Conservation (phyloP, 345 rosid species). For the Abelmoschus esculentus region DNA sequence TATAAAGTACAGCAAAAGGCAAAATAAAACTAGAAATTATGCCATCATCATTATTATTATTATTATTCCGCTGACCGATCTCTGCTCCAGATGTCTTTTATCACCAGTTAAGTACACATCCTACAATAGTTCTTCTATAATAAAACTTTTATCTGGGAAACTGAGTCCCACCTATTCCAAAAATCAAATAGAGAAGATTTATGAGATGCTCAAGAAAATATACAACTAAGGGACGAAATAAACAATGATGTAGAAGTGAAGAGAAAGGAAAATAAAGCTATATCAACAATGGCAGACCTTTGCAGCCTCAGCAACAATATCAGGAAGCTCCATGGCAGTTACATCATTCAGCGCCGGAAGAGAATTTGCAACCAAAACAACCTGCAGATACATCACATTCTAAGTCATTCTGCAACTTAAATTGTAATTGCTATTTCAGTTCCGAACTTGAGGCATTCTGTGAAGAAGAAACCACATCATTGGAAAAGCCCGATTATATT, state of each 20-base stretch:
- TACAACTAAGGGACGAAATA: background rate
- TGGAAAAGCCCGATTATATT: background rate
- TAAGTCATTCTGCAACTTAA: conserved; percentile 2
- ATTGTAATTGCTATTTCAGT: background rate
- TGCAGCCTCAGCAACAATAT: conserved; percentile 93
- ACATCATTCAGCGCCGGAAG: conserved; percentile 94
- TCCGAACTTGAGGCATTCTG: background rate
- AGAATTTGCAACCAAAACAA: conserved; percentile 93
- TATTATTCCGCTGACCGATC: background rate
- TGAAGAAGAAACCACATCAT: background rate
- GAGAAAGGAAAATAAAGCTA: background rate
- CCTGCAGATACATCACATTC: conserved; percentile 40
- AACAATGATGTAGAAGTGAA: background rate
- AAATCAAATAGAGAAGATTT: conserved; percentile 2
- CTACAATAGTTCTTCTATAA: background rate
- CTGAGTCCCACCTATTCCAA: background rate
- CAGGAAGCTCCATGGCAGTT: conserved; percentile 98
- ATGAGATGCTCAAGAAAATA: background rate
- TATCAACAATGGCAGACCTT: conserved; percentile 43
- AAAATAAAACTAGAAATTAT: background rate
- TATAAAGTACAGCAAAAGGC: background rate
- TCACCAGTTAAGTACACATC: background rate
- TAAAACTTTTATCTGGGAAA: background rate
- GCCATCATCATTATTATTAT: background rate
- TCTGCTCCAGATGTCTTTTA: background rate